These are phyloP conservation scores for Saccharomyces cerevisiae DNA, from an alignment of 805 yeast genomes.

Conservation along the genomic window DNA sequence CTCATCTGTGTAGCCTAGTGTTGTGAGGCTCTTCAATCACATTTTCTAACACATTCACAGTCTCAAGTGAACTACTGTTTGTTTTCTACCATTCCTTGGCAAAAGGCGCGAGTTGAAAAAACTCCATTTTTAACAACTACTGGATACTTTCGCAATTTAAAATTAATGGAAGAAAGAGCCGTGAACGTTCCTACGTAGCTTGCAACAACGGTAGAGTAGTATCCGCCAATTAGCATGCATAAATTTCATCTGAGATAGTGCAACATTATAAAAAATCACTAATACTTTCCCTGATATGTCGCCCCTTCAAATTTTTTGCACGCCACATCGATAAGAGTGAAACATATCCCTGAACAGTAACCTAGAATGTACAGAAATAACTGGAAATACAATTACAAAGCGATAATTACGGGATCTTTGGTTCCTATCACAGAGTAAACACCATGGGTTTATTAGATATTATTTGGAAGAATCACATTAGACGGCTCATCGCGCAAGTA, in stretches of 20 bases:
- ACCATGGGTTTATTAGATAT: neutral
- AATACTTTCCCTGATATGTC: neutral
- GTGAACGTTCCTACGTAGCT: neutral
- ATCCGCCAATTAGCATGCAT: neutral
- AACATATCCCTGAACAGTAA: too few relatives aligned
- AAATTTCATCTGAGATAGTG: neutral
- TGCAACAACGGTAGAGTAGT: neutral
- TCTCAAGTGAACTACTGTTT: neutral
- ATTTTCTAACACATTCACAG: neutral
- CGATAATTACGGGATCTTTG: neutral
- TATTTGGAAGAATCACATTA: neutral
- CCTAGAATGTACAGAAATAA: neutral
- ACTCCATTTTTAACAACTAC: neutral
- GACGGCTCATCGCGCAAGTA: neutral
- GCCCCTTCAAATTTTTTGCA: neutral
- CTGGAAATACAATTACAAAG: neutral
- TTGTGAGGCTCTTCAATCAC: neutral
- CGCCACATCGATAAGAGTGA: neutral
- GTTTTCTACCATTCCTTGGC: neutral
- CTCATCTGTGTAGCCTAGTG: constrained; percentile 2
- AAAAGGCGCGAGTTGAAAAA: neutral
- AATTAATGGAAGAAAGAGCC: neutral
- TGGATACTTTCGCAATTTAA: neutral
- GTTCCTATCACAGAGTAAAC: neutral
- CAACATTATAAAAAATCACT: neutral